These are phyloP conservation scores for Dipteronia sinensis DNA, from an alignment of 345 rosid species.

Conservation along the genomic window DNA sequence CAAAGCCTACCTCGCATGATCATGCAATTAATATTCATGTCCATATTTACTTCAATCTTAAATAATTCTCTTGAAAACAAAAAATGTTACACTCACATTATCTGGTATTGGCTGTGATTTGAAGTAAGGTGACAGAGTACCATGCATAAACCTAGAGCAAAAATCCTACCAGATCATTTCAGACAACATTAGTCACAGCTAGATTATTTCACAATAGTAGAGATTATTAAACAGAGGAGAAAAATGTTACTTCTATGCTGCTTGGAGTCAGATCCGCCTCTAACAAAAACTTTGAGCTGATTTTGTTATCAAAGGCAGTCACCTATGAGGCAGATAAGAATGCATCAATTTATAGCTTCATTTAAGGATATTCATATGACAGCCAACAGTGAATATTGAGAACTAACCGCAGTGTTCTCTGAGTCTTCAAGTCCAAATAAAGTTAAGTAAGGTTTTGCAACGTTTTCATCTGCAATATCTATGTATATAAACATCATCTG, in stretches of 20 bases:
- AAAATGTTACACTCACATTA: conserved; percentile 52
- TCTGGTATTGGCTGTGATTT: conserved; percentile 81
- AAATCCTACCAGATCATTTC: conserved; percentile 54
- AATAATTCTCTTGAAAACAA: background rate
- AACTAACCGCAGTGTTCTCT: conserved; percentile 58
- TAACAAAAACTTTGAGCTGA: conserved; percentile 67
- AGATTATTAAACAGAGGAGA: conserved; percentile 10
- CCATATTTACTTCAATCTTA: background rate
- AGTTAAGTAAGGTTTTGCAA: conserved; percentile 86
- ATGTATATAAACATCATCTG: conserved; percentile 77
- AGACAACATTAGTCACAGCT: conserved; percentile 11
- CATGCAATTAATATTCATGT: background rate
- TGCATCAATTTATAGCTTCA: conserved; percentile 21
- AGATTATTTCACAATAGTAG: conserved; percentile 12
- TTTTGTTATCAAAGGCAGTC: conserved; percentile 75
- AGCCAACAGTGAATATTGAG: background rate
- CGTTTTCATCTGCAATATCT: conserved; percentile 72
- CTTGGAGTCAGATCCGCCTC: conserved; percentile 61
- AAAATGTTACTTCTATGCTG: conserved; percentile 63
- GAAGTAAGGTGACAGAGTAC: conserved; percentile 58
- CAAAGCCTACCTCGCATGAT: background rate
- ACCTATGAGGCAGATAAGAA: conserved; percentile 48
- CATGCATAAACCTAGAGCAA: conserved; percentile 57
- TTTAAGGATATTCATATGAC: conserved; percentile 7
- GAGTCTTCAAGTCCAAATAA: conserved; percentile 76